Evolutionary conservation across 2,329 filamentous ascomycete species (phyloP).

Genomic region (Mycosphaerella sp.): DNA sequence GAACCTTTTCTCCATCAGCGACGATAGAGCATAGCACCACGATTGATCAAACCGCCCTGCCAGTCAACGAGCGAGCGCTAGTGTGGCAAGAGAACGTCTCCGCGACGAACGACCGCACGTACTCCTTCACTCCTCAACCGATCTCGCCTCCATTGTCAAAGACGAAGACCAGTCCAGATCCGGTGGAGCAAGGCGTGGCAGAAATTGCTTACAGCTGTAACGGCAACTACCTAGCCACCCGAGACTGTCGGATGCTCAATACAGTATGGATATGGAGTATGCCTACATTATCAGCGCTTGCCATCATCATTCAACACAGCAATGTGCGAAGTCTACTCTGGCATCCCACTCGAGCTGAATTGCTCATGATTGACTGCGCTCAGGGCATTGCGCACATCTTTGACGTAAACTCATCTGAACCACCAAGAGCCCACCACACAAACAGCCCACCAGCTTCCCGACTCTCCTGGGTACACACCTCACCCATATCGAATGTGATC

Average conservation of each 20-base stretch:
- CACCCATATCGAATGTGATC: conserved; percentile 26
- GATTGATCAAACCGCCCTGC: conserved; percentile 26
- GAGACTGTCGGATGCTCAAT: conserved; percentile 33
- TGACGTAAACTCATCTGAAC: conserved; percentile 22
- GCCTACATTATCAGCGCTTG: conserved; percentile 33
- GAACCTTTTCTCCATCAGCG: conserved; percentile 28
- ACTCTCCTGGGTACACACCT: conserved; percentile 22
- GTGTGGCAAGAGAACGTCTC: conserved; percentile 33
- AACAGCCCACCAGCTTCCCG: conserved; percentile 8
- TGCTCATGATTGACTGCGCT: conserved; percentile 41
- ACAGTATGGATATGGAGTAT: conserved; percentile 47
- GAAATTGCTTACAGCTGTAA: conserved; percentile 28
- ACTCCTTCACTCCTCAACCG: conserved; percentile 25
- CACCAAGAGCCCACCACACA: conserved; percentile 21
- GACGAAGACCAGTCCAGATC: conserved; percentile 26
- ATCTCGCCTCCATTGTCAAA: conserved; percentile 28
- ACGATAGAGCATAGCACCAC: conserved; percentile 31
- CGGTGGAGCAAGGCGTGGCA: conserved; percentile 32
- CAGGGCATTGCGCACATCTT: conserved; percentile 40
- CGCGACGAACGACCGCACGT: conserved; percentile 27
- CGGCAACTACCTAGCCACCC: conserved; percentile 29
- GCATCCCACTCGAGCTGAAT: conserved; percentile 36
- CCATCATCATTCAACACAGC: conserved; percentile 42
- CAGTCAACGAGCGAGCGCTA: conserved; percentile 23
- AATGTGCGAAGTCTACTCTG: conserved; percentile 41